Evolutionary conservation across 805 yeast genomes (phyloP).

Genomic region (Wickerhamomyces pijperi): DNA sequence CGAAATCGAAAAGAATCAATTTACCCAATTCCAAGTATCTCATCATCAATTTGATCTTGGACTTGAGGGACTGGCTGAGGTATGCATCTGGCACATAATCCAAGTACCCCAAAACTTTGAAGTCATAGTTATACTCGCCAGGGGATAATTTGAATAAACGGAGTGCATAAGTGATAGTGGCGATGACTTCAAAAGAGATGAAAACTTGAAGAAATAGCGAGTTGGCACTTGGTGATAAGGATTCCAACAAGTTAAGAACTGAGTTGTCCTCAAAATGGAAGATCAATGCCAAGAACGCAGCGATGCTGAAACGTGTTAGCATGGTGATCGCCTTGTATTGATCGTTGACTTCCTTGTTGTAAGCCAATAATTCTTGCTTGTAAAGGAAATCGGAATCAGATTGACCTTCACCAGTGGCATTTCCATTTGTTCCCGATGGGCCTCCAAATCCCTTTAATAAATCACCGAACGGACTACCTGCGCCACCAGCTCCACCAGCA

Average conservation of each 20-base stretch:
- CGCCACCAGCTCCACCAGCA: constrained; percentile 3
- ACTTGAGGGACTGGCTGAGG: constrained; percentile 9
- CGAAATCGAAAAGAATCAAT: constrained; percentile 14
- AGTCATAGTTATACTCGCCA: constrained; percentile 14
- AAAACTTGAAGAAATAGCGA: constrained; percentile 10
- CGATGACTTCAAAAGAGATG: constrained; percentile 11
- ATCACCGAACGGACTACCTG: neutral
- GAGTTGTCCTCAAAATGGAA: constrained; percentile 5
- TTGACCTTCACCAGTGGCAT: neutral
- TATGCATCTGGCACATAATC: constrained; percentile 13
- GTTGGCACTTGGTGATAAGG: neutral
- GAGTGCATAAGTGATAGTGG: constrained; percentile 10
- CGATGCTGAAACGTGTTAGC: constrained; percentile 7
- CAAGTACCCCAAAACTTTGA: constrained; percentile 13
- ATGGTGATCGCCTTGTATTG: constrained; percentile 14
- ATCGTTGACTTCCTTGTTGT: constrained; percentile 12
- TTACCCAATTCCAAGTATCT: constrained; percentile 16
- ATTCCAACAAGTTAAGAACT: constrained; percentile 6
- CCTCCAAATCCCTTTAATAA: neutral
- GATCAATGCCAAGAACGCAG: constrained; percentile 3
- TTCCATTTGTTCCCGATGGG: neutral
- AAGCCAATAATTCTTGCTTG: constrained; percentile 4
- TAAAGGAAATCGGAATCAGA: constrained; percentile 1
- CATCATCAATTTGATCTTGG: constrained; percentile 12
- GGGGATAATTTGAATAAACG: constrained; percentile 9